Evolutionary conservation across 371 early-diverging fungal genomes (phyloP).

Genomic region (Lichtheimia hyalospora): DNA sequence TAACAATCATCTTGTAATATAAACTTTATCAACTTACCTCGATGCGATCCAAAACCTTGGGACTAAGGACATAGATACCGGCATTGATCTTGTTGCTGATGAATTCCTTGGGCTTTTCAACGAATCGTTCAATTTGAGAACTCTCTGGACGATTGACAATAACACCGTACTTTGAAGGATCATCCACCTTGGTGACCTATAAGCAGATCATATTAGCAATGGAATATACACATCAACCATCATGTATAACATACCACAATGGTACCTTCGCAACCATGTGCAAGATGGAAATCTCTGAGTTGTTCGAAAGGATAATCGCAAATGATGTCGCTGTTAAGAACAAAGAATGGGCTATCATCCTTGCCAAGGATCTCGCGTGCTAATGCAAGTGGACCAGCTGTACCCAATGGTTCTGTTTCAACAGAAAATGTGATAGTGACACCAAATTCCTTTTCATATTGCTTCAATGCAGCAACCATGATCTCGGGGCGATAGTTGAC

Average conservation of each 20-base stretch:
- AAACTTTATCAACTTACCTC: conserved; percentile 42
- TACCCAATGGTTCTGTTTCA: conserved; percentile 97
- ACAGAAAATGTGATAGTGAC: conserved; percentile 97
- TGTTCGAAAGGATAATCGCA: conserved; percentile 97
- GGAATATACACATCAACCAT: not conserved
- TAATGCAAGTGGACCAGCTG: conserved; percentile 97
- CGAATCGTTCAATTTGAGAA: conserved; percentile 89
- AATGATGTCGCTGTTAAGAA: conserved; percentile 99
- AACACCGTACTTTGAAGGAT: conserved; percentile 99
- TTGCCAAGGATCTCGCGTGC: conserved; percentile 91
- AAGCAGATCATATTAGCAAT: not conserved
- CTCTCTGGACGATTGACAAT: conserved; percentile 77
- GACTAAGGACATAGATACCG: conserved; percentile 98
- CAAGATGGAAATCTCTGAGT: conserved; percentile 85
- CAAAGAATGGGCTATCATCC: conserved; percentile 97
- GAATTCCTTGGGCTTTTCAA: conserved; percentile 98
- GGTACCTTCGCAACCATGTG: conserved; percentile 93
- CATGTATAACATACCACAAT: conserved; percentile 67
- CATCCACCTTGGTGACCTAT: conserved; percentile 96
- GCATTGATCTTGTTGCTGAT: conserved; percentile 99
- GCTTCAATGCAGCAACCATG: conserved; percentile 87
- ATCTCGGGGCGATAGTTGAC: conserved; percentile 98
- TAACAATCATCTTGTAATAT: not conserved
- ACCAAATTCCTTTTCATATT: conserved; percentile 87
- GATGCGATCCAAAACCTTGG: conserved; percentile 90